Evolutionary conservation across 1,139 yeast species (phyloP).

Genomic region (Scheffersomyces parashehatae): DNA sequence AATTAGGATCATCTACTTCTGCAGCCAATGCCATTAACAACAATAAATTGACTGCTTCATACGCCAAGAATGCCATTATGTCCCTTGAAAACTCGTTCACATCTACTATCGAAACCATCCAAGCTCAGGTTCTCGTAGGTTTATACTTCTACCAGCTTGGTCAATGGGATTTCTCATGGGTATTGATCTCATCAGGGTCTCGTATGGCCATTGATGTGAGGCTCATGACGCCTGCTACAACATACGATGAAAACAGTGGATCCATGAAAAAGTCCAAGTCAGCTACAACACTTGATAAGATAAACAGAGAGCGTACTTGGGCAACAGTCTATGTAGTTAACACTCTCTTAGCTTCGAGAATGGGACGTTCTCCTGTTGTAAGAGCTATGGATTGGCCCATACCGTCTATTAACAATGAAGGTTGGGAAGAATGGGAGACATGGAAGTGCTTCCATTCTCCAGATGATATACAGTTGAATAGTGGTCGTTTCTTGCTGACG

Average conservation of each 20-base stretch:
- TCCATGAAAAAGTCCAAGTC: constrained; percentile 7
- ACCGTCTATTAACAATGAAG: constrained; percentile 20
- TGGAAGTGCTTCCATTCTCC: constrained; percentile 18
- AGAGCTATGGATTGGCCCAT: constrained; percentile 27
- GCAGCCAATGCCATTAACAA: constrained; percentile 3
- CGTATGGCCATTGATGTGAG: constrained; percentile 28
- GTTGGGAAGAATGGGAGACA: constrained; percentile 29
- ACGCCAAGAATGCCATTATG: constrained; percentile 22
- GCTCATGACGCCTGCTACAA: constrained; percentile 19
- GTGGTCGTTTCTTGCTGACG: constrained; percentile 20
- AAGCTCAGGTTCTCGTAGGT: constrained; percentile 23
- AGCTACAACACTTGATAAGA: constrained; percentile 13
- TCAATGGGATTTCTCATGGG: constrained; percentile 29
- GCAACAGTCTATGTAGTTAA: constrained; percentile 21
- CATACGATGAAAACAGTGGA: constrained; percentile 7
- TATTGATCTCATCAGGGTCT: constrained; percentile 21
- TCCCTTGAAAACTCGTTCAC: constrained; percentile 24
- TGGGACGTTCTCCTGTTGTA: constrained; percentile 25
- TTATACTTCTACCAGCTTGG: constrained; percentile 22
- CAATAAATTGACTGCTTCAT: constrained; percentile 8
- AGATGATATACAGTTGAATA: constrained; percentile 13
- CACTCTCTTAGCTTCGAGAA: constrained; percentile 22
- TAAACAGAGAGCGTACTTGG: constrained; percentile 26
- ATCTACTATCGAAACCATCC: constrained; percentile 27
- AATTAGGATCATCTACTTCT: constrained; percentile 4